These are phyloP conservation scores for Paraphaeosphaeria sporulosa DNA, from an alignment of 2,329 filamentous ascomycete species.

Conservation along the genomic window DNA sequence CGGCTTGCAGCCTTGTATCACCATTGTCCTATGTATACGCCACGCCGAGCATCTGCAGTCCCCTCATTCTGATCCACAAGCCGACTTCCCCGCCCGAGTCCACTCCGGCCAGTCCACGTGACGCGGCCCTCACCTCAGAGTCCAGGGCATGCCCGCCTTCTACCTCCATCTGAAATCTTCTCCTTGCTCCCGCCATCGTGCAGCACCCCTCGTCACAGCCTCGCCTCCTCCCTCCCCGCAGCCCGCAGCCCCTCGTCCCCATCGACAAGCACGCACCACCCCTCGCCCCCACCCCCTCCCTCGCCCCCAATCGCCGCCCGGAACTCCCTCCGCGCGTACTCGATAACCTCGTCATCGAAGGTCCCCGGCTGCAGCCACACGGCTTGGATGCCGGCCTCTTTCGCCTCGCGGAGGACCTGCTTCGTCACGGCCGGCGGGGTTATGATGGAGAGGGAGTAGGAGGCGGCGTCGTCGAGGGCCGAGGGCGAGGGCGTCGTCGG, in stretches of 20 bases:
- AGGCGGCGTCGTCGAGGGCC: constrained; percentile 67
- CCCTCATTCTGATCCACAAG: not conserved
- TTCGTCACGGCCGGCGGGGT: constrained; percentile 83
- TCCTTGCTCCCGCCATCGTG: not conserved
- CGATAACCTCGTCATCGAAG: constrained; percentile 78
- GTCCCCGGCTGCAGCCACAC: constrained; percentile 80
- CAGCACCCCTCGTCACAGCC: constrained; percentile 27
- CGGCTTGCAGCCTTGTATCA: not conserved
- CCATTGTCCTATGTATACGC: not conserved
- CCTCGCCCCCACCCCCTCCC: constrained; percentile 44
- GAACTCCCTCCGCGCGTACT: constrained; percentile 74
- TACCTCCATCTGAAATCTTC: not conserved
- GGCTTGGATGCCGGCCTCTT: constrained; percentile 70
- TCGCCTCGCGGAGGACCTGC: constrained; percentile 78
- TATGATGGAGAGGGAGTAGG: constrained; percentile 80
- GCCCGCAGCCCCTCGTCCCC: constrained; percentile 46
- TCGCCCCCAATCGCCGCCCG: constrained; percentile 68
- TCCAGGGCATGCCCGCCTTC: not conserved
- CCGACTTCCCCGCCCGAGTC: not conserved
- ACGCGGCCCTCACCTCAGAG: not conserved
- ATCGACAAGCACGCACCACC: constrained; percentile 53
- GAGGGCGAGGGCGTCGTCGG: constrained; percentile 71
- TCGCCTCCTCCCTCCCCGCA: constrained; percentile 46
- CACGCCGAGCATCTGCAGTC: not conserved
- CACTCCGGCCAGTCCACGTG: not conserved